These are phyloP conservation scores for Cyberlindnera mrakii DNA, from an alignment of 805 yeast genomes.

Conservation along the genomic window DNA sequence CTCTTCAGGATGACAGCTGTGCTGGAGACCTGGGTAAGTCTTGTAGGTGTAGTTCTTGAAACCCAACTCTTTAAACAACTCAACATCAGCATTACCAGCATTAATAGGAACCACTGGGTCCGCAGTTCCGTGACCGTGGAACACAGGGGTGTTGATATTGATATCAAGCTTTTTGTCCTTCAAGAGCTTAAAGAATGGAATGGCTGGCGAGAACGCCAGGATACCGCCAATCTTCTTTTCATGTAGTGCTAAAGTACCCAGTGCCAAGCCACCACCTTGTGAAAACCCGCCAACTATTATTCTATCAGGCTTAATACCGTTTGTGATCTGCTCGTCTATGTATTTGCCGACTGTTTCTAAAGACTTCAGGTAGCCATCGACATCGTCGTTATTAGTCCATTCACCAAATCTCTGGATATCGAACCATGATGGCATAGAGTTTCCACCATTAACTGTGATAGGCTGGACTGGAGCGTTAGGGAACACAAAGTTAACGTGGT, in stretches of 20 bases:
- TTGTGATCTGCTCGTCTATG: conserved; percentile 44
- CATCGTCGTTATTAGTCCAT: conserved; percentile 37
- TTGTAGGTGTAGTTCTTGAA: conserved; percentile 42
- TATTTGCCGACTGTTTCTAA: conserved; percentile 38
- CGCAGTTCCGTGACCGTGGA: conserved; percentile 81
- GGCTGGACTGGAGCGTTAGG: conserved; percentile 84
- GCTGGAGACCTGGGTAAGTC: conserved; percentile 58
- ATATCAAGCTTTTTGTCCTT: conserved; percentile 22
- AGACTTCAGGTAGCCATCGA: conserved; percentile 46
- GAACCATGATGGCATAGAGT: conserved; percentile 80
- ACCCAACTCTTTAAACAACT: conserved; percentile 44
- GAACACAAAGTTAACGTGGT: conserved; percentile 66
- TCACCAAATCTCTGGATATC: conserved; percentile 58
- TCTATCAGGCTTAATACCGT: conserved; percentile 52
- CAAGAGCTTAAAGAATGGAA: conserved; percentile 25
- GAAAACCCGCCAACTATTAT: conserved; percentile 93
- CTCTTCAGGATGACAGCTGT: conserved; percentile 64
- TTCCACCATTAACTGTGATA: conserved; percentile 62
- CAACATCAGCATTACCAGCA: conserved; percentile 31
- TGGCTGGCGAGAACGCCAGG: conserved; percentile 71
- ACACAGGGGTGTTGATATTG: conserved; percentile 66
- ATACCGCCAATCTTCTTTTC: conserved; percentile 73
- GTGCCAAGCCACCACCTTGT: conserved; percentile 83
- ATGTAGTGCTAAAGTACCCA: conserved; percentile 50
- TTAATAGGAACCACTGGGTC: conserved; percentile 56